A percentile compares a stretch with the other conserved stretches of the same genome.
phyloP scores from a whole-genome alignment of 257 asterid genomes.

The Mentha longifolia region DNA sequence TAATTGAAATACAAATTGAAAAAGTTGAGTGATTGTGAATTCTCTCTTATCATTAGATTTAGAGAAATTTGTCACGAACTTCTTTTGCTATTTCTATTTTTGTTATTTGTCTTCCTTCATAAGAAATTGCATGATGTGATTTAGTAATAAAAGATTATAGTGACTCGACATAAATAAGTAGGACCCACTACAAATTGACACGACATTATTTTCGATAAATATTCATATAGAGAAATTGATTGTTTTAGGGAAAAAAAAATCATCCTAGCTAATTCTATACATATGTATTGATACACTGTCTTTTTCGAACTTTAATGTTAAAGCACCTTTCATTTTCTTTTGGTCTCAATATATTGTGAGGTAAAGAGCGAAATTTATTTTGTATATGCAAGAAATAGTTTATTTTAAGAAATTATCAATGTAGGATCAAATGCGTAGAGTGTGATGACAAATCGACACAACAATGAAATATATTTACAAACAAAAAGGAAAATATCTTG shows the following conservation, averaged over 20 bases:
- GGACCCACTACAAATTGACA: background rate
- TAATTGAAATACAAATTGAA: too few species aligned
- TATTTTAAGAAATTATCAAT: constrained; percentile 17
- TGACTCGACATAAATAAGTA: background rate
- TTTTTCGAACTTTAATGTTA: background rate
- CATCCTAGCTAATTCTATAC: background rate
- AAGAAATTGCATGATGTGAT: too few species aligned
- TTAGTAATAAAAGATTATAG: background rate
- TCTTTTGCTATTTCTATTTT: background rate
- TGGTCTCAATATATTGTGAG: background rate
- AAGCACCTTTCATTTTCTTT: background rate
- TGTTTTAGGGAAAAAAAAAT: background rate
- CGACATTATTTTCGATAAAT: background rate
- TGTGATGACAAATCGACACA: constrained; percentile 17
- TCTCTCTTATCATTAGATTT: background rate
- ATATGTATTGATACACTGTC: background rate
- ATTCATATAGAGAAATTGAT: background rate
- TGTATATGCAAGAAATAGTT: background rate
- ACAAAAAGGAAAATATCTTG: background rate
- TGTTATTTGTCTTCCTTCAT: background rate
- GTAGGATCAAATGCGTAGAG: background rate
- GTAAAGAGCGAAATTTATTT: background rate
- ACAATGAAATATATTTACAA: background rate
- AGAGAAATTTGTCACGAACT: background rate
- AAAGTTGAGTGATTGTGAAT: too few species aligned